These are phyloP conservation scores for Penicillium steckii DNA, from an alignment of 495 filamentous ascomycete genomes.

Conservation along the genomic window DNA sequence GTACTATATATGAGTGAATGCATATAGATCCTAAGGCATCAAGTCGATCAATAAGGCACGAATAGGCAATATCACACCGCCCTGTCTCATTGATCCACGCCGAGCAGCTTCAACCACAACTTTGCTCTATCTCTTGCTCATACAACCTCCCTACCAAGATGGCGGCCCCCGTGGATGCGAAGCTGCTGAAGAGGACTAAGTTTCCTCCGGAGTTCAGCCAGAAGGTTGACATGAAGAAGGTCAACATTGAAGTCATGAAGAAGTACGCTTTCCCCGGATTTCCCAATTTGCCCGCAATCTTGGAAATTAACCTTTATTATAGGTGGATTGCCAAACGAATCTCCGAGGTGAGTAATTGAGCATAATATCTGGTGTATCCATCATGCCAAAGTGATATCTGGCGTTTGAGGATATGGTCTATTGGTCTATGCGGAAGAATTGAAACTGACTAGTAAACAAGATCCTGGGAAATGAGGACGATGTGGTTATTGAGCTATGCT, in stretches of 20 bases:
- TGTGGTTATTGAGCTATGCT: constrained; percentile 89
- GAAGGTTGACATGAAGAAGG: constrained; percentile 96
- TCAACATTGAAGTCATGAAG: constrained; percentile 97
- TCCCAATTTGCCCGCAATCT: not conserved
- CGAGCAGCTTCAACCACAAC: not conserved
- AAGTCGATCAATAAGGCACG: not conserved
- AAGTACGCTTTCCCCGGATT: constrained; percentile 54
- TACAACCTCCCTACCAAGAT: constrained; percentile 40
- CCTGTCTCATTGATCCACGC: not conserved
- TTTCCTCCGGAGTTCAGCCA: constrained; percentile 91
- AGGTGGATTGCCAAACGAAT: constrained; percentile 94
- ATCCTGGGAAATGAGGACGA: constrained; percentile 92
- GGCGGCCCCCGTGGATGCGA: constrained; percentile 78
- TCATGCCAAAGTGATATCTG: not conserved
- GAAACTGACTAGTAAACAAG: not conserved
- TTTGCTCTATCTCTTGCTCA: not conserved
- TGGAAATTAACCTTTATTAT: constrained; percentile 12
- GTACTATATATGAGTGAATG: too few species aligned
- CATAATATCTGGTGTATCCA: not conserved
- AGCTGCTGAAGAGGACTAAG: constrained; percentile 84
- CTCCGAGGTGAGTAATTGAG: constrained; percentile 44
- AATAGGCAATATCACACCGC: not conserved
- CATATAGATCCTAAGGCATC: not conserved
- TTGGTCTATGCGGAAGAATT: not conserved
- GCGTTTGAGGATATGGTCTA: not conserved